These are phyloP conservation scores for Monosporascus sp. DNA, from an alignment of 2,329 filamentous ascomycete species.

Conservation along the genomic window DNA sequence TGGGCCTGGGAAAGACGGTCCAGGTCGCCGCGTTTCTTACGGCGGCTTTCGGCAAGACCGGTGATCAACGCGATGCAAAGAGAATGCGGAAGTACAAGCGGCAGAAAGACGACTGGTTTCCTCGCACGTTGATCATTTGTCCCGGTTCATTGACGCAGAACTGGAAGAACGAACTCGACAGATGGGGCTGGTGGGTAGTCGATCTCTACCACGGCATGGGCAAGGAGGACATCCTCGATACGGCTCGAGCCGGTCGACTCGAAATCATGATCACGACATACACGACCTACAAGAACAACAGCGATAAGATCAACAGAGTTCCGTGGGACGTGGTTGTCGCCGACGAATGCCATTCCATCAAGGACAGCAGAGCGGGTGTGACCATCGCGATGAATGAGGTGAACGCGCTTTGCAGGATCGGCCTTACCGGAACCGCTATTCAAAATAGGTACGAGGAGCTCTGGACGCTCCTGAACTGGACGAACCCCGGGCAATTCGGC, in stretches of 20 bases:
- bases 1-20: slow-evolving; percentile 96
- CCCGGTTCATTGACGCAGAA: slow-evolving; percentile 86
- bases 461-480: slow-evolving; percentile 96
- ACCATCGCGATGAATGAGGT: slow-evolving; percentile 85
- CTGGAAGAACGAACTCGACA: slow-evolving; percentile 79
- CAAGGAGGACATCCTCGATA: slow-evolving; percentile 65
- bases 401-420: slow-evolving; percentile 88
- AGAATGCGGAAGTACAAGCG: slow-evolving; percentile 82
- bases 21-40: slow-evolving; percentile 92
- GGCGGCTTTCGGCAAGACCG: slow-evolving; percentile 90
- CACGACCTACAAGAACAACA: slow-evolving; percentile 77
- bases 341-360: slow-evolving; percentile 89
- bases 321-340: slow-evolving; percentile 93
- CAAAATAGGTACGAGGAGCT: slow-evolving; percentile 98
- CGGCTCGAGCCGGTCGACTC: slow-evolving; percentile 69
- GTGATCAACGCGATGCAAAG: slow-evolving; percentile 78
- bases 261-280: slow-evolving; percentile 97
- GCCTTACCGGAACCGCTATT: slow-evolving; percentile 90
- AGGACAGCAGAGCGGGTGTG: slow-evolving; percentile 70
- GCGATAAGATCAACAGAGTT: slow-evolving; percentile 70
- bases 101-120: slow-evolving; percentile 67
- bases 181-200: slow-evolving; percentile 95
- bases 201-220: slow-evolving; percentile 71
- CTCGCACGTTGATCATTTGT: slow-evolving; percentile 77
- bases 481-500: slow-evolving; percentile 71